Conservation (phyloP, 1,284 basidiomycete genomes). For the Hortiboletus rubellus region DNA sequence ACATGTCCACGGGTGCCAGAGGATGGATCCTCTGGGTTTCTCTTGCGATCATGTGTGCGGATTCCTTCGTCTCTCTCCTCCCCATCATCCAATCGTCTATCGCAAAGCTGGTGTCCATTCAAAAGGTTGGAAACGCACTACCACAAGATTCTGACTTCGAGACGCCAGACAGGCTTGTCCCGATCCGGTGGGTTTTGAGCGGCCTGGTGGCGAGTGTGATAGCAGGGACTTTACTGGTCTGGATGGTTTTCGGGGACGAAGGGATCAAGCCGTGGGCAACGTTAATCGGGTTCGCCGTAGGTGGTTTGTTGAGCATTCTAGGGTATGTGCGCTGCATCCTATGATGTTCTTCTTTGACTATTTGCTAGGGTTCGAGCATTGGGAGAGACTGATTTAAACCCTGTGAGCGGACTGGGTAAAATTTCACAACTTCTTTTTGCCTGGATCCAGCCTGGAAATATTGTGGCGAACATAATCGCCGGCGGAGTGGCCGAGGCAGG, state of each 20-base stretch:
- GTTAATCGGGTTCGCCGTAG: constrained; percentile 79
- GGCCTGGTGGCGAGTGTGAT: constrained; percentile 68
- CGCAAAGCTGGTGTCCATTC: constrained; percentile 40
- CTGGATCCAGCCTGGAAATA: constrained; percentile 90
- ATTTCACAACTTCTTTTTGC: constrained; percentile 94
- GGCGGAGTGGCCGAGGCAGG: constrained; percentile 97
- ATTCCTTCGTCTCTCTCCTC: constrained; percentile 82
- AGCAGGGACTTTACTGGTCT: constrained; percentile 78
- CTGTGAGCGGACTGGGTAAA: constrained; percentile 93
- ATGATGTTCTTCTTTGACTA: constrained; percentile 12
- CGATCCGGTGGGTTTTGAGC: constrained; percentile 71
- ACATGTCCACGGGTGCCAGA: constrained; percentile 81
- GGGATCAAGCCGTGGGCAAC: constrained; percentile 96
- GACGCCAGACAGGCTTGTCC: constrained; percentile 79
- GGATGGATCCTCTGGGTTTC: constrained; percentile 97
- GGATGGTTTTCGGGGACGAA: constrained; percentile 84
- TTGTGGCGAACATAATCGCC: constrained; percentile 95
- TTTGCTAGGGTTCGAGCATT: constrained; percentile 76
- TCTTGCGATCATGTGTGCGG: constrained; percentile 92
- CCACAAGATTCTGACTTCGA: constrained; percentile 69
- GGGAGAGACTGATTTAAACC: constrained; percentile 92
- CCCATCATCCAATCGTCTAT: constrained; percentile 64
- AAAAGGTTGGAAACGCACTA: constrained; percentile 18
- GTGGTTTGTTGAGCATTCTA: constrained; percentile 82
- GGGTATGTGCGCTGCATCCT: constrained; percentile 55